Conservation (phyloP, 2,329 filamentous ascomycete species). For the Monosporascus ibericus region DNA sequence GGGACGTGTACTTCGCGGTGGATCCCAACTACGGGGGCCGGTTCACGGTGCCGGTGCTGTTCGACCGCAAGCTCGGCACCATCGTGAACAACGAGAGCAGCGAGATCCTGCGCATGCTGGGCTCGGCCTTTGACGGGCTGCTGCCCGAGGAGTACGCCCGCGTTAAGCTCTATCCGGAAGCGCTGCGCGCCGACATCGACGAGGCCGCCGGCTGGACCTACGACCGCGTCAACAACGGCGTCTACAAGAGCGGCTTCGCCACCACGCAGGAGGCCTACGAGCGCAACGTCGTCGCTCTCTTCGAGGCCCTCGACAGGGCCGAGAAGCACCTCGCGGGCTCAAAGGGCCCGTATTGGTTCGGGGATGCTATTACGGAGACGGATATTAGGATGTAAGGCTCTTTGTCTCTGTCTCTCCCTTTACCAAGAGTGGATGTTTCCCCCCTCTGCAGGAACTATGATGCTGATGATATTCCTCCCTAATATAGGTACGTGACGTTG, state of each 20-base stretch:
- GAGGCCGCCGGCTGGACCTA: constrained; percentile 77
- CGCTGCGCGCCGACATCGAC: constrained; percentile 65
- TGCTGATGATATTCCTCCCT: not conserved
- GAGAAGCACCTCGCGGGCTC: constrained; percentile 58
- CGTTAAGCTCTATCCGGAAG: constrained; percentile 62
- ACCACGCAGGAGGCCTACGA: constrained; percentile 80
- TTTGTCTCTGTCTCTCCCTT: not conserved
- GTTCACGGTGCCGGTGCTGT: constrained; percentile 84
- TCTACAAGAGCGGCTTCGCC: constrained; percentile 76
- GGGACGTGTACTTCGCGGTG: constrained; percentile 72
- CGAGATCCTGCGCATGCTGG: constrained; percentile 90
- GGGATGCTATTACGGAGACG: constrained; percentile 69
- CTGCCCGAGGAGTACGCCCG: constrained; percentile 53
- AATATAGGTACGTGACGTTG: constrained; percentile 22
- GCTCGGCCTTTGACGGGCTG: constrained; percentile 70
- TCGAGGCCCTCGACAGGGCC: constrained; percentile 68
- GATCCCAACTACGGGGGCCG: constrained; percentile 68
- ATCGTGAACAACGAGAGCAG: constrained; percentile 91
- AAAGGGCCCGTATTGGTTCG: constrained; percentile 67
- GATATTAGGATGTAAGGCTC: constrained; percentile 62
- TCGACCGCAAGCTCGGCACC: constrained; percentile 65
- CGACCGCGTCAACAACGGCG: constrained; percentile 63
- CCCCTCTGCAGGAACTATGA: not conserved
- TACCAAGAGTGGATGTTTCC: not conserved
- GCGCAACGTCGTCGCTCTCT: constrained; percentile 62